phyloP scores from a whole-genome alignment of 805 yeast genomes.

The Myxozyma nipponensis region DNA sequence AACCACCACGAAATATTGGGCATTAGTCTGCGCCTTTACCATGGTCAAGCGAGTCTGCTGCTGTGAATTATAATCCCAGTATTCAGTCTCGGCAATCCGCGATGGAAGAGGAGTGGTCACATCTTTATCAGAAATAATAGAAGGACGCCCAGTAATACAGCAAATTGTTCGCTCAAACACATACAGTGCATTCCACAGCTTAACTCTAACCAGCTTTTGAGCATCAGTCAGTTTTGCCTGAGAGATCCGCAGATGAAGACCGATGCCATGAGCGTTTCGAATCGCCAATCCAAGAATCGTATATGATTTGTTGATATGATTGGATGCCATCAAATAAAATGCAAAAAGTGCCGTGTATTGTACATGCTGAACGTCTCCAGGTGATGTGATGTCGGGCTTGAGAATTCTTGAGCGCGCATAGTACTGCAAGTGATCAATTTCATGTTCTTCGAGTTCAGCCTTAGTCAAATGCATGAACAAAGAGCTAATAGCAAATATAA shows the following conservation, averaged over 20 bases:
- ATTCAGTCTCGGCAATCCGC: constrained; percentile 11
- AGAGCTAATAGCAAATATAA: constrained; percentile 18
- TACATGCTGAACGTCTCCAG: constrained; percentile 20
- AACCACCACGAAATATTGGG: constrained; percentile 10
- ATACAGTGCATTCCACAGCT: too few relatives aligned
- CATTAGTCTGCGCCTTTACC: too few relatives aligned
- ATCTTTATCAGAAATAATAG: constrained; percentile 12
- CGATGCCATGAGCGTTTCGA: too few relatives aligned
- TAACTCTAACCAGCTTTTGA: too few relatives aligned
- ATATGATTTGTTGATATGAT: constrained; percentile 15
- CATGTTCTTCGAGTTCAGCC: constrained; percentile 3
- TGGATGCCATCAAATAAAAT: constrained; percentile 14
- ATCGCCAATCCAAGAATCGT: too few relatives aligned
- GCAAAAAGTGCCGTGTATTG: constrained; percentile 17
- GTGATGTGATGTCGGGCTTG: constrained; percentile 16
- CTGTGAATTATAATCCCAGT: constrained; percentile 16
- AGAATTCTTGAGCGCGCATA: constrained; percentile 16
- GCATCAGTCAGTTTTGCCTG: too few relatives aligned
- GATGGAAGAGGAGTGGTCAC: constrained; percentile 16
- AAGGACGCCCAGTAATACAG: constrained; percentile 20
- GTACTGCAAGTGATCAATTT: constrained; percentile 18
- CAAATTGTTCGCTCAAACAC: constrained; percentile 17
- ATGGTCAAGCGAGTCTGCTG: constrained; percentile 3
- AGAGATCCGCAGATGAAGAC: too few relatives aligned
- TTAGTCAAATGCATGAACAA: constrained; percentile 3